These are phyloP conservation scores for Acanthamoeba divionensis DNA, from an alignment of 208 protist genomes.

Conservation along the genomic window DNA sequence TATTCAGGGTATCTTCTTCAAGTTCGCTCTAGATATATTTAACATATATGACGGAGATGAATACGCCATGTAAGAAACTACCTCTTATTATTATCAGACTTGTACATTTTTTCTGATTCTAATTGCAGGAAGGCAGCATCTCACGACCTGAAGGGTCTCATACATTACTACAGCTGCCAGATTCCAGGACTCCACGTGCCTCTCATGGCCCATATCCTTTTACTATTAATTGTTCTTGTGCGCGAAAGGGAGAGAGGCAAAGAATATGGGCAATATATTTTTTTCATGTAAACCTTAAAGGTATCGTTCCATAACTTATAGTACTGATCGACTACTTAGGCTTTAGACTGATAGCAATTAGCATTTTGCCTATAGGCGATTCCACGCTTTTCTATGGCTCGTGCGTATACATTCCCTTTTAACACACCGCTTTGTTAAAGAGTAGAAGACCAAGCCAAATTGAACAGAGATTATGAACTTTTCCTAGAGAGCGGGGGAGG, in stretches of 20 bases:
- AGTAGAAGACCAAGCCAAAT: not conserved
- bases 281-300: too few species aligned
- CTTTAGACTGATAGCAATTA: not conserved
- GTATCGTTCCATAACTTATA: not conserved
- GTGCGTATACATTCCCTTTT: not conserved
- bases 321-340: conserved; percentile 33
- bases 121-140: conserved; percentile 18
- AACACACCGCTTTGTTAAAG: not conserved
- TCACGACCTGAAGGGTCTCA: conserved; percentile 40
- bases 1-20: conserved; percentile 56
- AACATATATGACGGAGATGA: conserved; percentile 1
- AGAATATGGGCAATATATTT: too few species aligned
- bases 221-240: not conserved
- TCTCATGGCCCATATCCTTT: conserved; percentile 41
- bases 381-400: not conserved
- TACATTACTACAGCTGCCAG: not conserved
- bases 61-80: not conserved
- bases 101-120: not conserved
- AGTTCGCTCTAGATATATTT: conserved; percentile 42
- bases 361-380: not conserved
- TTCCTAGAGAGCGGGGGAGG: too few species aligned
- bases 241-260: too few species aligned
- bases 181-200: conserved; percentile 24
- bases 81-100: not conserved
- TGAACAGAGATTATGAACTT: not conserved